Conservation (phyloP, 2,329 filamentous ascomycete genomes). For the Didymosphaeria variabile region DNA sequence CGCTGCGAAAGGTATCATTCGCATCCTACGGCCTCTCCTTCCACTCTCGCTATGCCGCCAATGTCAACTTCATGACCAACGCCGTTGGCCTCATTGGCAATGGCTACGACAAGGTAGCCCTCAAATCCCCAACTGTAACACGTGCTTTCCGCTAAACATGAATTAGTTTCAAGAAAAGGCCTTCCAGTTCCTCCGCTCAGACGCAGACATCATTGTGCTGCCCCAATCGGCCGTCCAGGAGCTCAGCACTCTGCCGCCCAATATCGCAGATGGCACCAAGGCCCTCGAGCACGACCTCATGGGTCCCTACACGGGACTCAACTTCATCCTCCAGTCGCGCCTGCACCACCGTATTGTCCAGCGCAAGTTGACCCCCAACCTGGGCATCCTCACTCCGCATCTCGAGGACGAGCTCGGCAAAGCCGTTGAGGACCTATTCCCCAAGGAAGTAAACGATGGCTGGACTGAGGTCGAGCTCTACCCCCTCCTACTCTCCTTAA, state of each 20-base stretch:
- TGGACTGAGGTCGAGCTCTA: conserved; percentile 19
- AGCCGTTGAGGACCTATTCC: conserved; percentile 1
- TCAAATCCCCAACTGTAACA: not conserved
- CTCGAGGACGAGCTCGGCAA: conserved; percentile 14
- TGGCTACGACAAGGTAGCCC: conserved; percentile 6
- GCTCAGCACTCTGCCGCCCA: conserved; percentile 6
- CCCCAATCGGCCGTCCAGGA: conserved; percentile 12
- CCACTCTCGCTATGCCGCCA: not conserved
- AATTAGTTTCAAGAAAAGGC: conserved; percentile 15
- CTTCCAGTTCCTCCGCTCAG: conserved; percentile 17
- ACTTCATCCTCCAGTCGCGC: conserved; percentile 16
- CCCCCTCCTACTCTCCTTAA: not conserved
- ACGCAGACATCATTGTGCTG: conserved; percentile 16
- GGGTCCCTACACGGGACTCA: conserved; percentile 16
- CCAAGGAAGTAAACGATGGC: conserved; percentile 1
- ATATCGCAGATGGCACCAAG: conserved; percentile 10
- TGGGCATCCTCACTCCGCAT: conserved; percentile 1
- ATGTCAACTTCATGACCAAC: not conserved
- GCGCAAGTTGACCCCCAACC: conserved; percentile 15
- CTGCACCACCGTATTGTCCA: conserved; percentile 18
- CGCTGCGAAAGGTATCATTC: conserved; percentile 7
- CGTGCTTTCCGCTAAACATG: not conserved
- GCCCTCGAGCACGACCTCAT: conserved; percentile 18
- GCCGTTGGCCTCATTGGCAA: not conserved
- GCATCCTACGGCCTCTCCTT: not conserved